Conservation (phyloP, 2,329 filamentous ascomycete species). For the Paraconiothyrium sp. region DNA sequence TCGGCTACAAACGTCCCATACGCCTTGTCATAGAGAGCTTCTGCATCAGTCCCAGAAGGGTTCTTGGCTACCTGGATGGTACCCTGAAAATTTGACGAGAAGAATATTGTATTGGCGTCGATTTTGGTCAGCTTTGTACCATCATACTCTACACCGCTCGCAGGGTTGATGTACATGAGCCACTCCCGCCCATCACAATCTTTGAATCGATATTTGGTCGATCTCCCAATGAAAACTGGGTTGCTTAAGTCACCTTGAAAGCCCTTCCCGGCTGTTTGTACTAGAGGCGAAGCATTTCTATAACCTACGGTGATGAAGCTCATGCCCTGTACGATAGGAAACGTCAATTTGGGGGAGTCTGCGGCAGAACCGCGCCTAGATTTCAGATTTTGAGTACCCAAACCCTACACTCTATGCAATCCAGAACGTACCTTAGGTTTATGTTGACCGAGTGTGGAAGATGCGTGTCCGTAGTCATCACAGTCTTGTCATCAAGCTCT, state of each 20-base stretch:
- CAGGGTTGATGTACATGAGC: conserved; percentile 76
- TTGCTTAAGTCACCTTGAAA: conserved; percentile 71
- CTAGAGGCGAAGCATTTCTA: conserved; percentile 71
- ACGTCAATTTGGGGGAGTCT: conserved; percentile 70
- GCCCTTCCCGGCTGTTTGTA: conserved; percentile 75
- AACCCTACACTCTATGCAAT: neutral
- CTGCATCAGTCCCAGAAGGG: conserved; percentile 65
- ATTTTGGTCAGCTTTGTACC: conserved; percentile 70
- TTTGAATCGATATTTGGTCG: conserved; percentile 78
- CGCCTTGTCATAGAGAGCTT: conserved; percentile 77
- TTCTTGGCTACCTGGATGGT: conserved; percentile 86
- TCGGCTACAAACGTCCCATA: conserved; percentile 77
- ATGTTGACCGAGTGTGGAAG: conserved; percentile 71
- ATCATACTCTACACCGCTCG: conserved; percentile 63
- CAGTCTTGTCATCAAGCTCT: conserved; percentile 72
- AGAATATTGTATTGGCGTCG: conserved; percentile 72
- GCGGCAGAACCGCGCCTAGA: conserved; percentile 53
- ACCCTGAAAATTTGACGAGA: conserved; percentile 75
- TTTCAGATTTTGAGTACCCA: neutral
- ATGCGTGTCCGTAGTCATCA: conserved; percentile 62
- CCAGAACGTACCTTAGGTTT: conserved; percentile 62
- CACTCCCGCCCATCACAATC: conserved; percentile 75
- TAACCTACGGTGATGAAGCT: conserved; percentile 84
- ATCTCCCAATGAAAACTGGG: conserved; percentile 66
- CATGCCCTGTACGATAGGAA: conserved; percentile 90